A percentile compares a stretch with the other conserved stretches of the same genome.
phyloP scores from a whole-genome alignment of 129 eudicot genomes.

The Deinandra increscens region DNA sequence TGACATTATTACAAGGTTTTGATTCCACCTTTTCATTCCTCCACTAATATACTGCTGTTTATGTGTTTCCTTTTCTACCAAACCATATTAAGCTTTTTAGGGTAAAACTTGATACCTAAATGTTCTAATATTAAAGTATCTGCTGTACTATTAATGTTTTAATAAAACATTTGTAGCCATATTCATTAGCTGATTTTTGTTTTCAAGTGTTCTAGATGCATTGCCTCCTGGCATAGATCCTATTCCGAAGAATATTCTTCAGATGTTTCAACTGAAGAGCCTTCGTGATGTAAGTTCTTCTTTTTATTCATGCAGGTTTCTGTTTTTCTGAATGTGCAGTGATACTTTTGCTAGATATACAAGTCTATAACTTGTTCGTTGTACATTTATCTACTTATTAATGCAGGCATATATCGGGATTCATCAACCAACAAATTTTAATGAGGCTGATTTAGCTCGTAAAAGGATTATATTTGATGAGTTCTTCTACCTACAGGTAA shows the following conservation, averaged over 20 bases:
- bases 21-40: conserved; percentile 24
- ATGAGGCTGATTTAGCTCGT: conserved; percentile 86
- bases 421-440: conserved; percentile 73
- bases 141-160: conserved; percentile 9
- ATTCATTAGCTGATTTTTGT: conserved; percentile 23
- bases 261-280: conserved; percentile 58
- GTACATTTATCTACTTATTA: conserved; percentile 6
- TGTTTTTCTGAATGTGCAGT: conserved; percentile 1
- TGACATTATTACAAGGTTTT: conserved; percentile 69
- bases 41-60: conserved; percentile 6
- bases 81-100: background rate
- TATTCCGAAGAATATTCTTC: conserved; percentile 61
- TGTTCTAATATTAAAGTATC: background rate
- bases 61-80: background rate
- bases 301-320: conserved; percentile 5
- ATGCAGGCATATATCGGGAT: conserved; percentile 88
- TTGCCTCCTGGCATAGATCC: conserved; percentile 76
- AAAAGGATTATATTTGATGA: conserved; percentile 93
- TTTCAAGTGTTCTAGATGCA: conserved; percentile 58
- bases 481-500: conserved; percentile 91
- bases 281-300: conserved; percentile 69
- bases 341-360: conserved; percentile 21
- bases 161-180: conserved; percentile 10
- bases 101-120: background rate
- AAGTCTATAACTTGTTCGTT: background rate